Evolutionary conservation across 2,329 filamentous ascomycete genomes (phyloP).

Genomic region (Lasiodiplodia sp.): DNA sequence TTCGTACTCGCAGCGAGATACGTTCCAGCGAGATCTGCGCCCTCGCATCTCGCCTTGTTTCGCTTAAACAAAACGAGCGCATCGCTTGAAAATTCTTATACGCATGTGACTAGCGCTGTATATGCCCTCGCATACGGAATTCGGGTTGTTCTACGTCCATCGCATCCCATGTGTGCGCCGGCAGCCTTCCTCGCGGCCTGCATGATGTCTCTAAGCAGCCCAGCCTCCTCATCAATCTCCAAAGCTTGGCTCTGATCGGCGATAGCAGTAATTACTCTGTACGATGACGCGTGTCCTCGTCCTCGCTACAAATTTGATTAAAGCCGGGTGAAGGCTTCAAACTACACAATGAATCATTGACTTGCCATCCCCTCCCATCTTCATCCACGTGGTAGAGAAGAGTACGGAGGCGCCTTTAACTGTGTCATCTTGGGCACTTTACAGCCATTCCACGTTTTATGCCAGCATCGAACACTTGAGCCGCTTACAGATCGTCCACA

Average conservation of each 20-base stretch:
- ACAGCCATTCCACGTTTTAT: not conserved
- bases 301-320: not conserved
- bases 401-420: not conserved
- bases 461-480: not conserved
- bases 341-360: not conserved
- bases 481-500: no score
- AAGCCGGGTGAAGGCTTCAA: not conserved
- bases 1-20: not conserved
- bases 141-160: not conserved
- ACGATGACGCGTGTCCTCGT: not conserved
- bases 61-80: not conserved
- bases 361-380: not conserved
- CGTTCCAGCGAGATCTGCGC: not conserved
- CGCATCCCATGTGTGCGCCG: not conserved
- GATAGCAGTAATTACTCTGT: not conserved
- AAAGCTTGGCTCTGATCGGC: not conserved
- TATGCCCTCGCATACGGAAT: not conserved
- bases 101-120: not conserved
- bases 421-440: not conserved
- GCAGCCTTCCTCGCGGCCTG: not conserved
- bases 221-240: conserved; percentile 18
- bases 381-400: not conserved
- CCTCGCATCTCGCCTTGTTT: not conserved
- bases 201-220: conserved; percentile 6
- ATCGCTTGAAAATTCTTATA: not conserved